phyloP scores from a whole-genome alignment of 164 flowering plant genomes.

The Taxillus chinensis region DNA sequence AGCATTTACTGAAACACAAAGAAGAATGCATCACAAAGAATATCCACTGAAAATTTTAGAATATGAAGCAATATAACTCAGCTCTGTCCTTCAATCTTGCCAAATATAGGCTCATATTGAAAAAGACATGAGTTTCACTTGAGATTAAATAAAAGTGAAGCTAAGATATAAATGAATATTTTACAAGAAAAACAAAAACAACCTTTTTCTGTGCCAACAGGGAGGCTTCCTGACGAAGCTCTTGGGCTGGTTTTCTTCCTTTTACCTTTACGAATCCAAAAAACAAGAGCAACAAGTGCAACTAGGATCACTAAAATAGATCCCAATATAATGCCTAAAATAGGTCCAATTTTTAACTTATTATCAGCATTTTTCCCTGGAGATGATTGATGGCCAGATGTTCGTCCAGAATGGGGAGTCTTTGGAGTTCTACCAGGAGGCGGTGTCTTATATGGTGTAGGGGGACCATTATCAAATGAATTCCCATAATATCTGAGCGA shows the following conservation, averaged over 20 bases:
- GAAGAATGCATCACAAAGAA: constrained; percentile 16
- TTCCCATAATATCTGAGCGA: constrained; percentile 71
- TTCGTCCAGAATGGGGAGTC: constrained; percentile 29
- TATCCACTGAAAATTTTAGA: background rate
- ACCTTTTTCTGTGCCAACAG: constrained; percentile 40
- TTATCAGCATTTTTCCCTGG: constrained; percentile 13
- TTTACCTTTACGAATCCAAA: constrained; percentile 43
- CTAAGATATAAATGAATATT: background rate
- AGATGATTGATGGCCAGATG: constrained; percentile 26
- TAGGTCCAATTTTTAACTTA: constrained; percentile 36
- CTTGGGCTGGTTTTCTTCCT: constrained; percentile 30
- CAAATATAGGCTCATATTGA: background rate
- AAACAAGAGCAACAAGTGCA: constrained; percentile 37
- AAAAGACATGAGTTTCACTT: background rate
- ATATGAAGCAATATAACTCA: background rate
- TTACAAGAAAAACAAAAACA: background rate
- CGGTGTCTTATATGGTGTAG: constrained; percentile 73
- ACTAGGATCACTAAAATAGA: constrained; percentile 25
- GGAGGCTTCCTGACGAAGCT: constrained; percentile 35
- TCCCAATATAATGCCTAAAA: constrained; percentile 61
- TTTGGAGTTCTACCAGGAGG: constrained; percentile 49
- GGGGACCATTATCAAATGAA: constrained; percentile 73
- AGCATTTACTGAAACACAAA: constrained; percentile 1
- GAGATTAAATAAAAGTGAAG: background rate
- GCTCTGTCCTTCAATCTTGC: no score